Evolutionary conservation across 495 filamentous ascomycete genomes (phyloP).

Genomic region (Pyrenopolyporus hunteri): DNA sequence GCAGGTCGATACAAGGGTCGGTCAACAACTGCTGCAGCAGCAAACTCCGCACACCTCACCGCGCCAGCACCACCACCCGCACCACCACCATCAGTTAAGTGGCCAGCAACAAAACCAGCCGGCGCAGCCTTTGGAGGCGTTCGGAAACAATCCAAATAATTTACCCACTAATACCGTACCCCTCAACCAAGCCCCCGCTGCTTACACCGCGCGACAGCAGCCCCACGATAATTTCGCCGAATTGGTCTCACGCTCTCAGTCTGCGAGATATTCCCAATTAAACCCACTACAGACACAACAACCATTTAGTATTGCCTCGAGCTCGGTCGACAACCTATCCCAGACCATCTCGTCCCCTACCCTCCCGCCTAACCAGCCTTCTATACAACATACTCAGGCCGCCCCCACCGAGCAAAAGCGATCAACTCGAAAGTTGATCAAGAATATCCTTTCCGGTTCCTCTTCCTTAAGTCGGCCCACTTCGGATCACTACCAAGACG

Average conservation of each 20-base stretch:
- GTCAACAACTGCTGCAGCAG: constrained; percentile 25
- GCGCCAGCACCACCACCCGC: constrained; percentile 25
- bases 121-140: constrained; percentile 25
- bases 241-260: constrained; percentile 45
- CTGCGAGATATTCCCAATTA: constrained; percentile 44
- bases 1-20: constrained; percentile 24
- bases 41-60: constrained; percentile 33
- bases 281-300: constrained; percentile 41
- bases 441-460: constrained; percentile 51
- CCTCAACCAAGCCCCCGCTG: constrained; percentile 42
- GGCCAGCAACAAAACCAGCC: constrained; percentile 25
- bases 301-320: constrained; percentile 38
- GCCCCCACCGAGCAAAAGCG: constrained; percentile 48
- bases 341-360: constrained; percentile 43
- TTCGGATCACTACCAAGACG: constrained; percentile 47
- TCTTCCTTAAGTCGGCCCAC: constrained; percentile 42
- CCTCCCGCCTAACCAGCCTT: constrained; percentile 36
- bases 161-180: constrained; percentile 41
- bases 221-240: constrained; percentile 46
- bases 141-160: constrained; percentile 33
- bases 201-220: constrained; percentile 39
- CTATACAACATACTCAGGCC: constrained; percentile 43
- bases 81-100: constrained; percentile 35
- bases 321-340: constrained; percentile 49
- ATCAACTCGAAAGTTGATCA: constrained; percentile 54